phyloP scores from a whole-genome alignment of 148 eudicot genomes.

The Pouteria glomerata region DNA sequence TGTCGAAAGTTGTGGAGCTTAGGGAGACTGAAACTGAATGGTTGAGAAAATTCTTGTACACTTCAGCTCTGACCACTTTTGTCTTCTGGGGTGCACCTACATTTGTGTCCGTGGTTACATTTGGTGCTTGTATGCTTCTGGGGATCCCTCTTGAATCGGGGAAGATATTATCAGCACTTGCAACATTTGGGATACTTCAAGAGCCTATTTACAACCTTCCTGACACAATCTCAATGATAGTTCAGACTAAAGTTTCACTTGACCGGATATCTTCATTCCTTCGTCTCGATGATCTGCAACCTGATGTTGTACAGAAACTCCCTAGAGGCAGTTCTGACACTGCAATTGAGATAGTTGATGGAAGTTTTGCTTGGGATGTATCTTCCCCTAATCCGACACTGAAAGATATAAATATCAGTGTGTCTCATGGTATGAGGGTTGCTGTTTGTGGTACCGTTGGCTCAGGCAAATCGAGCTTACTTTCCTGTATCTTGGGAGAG shows the following conservation, averaged over 20 bases:
- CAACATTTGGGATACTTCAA: conserved; percentile 44
- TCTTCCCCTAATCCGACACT: conserved; percentile 31
- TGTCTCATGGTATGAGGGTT: conserved; percentile 47
- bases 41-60: conserved; percentile 38
- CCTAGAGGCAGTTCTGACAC: conserved; percentile 26
- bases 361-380: conserved; percentile 44
- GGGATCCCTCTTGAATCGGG: conserved; percentile 52
- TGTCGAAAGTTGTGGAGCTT: conserved; percentile 39
- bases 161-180: conserved; percentile 44
- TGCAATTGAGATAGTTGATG: conserved; percentile 38
- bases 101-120: conserved; percentile 41
- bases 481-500: conserved; percentile 51
- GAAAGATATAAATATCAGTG: conserved; percentile 37
- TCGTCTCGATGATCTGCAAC: conserved; percentile 37
- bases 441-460: conserved; percentile 65
- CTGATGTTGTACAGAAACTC: conserved; percentile 28
- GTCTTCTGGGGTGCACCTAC: conserved; percentile 50
- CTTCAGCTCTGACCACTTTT: conserved; percentile 30
- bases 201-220: conserved; percentile 46
- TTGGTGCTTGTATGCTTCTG: conserved; percentile 36
- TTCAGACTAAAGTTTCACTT: conserved; percentile 53
- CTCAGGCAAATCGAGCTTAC: conserved; percentile 50
- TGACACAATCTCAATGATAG: conserved; percentile 38
- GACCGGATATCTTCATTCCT: conserved; percentile 47
- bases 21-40: conserved; percentile 35